Percentiles rank a stretch among this genome's conserved stretches.
phyloP scores from a whole-genome alignment of 345 rosid species.

The Bruguiera gymnorhiza region DNA sequence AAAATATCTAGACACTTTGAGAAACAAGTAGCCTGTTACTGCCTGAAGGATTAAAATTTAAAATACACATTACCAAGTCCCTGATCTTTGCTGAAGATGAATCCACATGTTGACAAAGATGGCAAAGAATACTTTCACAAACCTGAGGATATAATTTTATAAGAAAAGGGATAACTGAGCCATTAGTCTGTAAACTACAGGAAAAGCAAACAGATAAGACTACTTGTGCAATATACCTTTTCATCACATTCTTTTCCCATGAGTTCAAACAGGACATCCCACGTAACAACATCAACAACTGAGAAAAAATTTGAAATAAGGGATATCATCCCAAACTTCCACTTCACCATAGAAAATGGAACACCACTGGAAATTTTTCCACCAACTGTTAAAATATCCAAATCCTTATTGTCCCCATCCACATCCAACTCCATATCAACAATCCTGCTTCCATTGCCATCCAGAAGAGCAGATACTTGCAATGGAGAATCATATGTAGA shows the following conservation, averaged over 20 bases:
- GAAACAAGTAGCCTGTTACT: conserved; percentile 10
- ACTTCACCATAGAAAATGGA: conserved; percentile 46
- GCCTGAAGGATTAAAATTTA: conserved; percentile 10
- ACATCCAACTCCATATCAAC: conserved; percentile 81
- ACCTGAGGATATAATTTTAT: conserved; percentile 46
- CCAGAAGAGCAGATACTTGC: conserved; percentile 25
- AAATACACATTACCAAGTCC: conserved; percentile 50
- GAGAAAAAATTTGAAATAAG: conserved; percentile 67
- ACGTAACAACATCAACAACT: conserved; percentile 44
- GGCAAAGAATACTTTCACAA: conserved; percentile 48
- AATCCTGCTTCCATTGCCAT: conserved; percentile 44
- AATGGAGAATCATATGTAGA: conserved; percentile 41
- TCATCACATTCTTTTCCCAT: conserved; percentile 57
- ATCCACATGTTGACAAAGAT: conserved; percentile 55
- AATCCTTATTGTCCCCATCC: conserved; percentile 51
- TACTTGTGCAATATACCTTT: conserved; percentile 45
- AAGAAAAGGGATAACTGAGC: conserved; percentile 10
- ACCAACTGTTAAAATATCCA: conserved; percentile 43
- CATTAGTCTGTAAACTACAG: conserved; percentile 18
- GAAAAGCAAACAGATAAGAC: conserved; percentile 2
- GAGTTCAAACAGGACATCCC: conserved; percentile 66
- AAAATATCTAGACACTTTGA: background rate
- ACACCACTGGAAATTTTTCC: conserved; percentile 43
- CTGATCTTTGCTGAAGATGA: conserved; percentile 48
- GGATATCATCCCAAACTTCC: conserved; percentile 83